These are phyloP conservation scores for Trichoderma virens DNA, from an alignment of 495 filamentous ascomycete genomes.

Conservation along the genomic window DNA sequence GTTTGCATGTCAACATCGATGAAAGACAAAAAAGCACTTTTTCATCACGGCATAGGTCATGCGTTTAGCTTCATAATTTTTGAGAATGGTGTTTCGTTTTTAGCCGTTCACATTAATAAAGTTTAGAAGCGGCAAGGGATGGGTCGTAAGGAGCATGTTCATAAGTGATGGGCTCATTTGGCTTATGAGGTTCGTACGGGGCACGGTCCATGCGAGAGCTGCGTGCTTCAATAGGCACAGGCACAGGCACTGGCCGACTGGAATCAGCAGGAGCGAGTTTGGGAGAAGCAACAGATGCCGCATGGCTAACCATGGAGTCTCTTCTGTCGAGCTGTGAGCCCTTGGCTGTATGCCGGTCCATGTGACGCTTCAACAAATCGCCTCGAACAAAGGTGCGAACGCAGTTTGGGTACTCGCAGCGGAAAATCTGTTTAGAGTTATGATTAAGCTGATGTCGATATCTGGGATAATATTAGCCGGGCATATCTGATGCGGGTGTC, in stretches of 20 bases:
- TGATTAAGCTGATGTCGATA: constrained; percentile 94
- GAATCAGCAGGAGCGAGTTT: constrained; percentile 21
- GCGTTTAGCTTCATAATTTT: not conserved
- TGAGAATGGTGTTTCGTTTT: not conserved
- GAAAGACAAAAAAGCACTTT: not conserved
- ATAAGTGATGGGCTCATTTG: constrained; percentile 16
- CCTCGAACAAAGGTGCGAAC: constrained; percentile 87
- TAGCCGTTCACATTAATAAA: not conserved
- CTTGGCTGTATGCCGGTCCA: constrained; percentile 87
- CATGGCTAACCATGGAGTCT: constrained; percentile 61
- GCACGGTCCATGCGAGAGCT: no score
- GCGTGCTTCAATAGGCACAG: no score
- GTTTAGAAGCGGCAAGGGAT: constrained; percentile 1
- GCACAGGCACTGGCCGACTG: not conserved
- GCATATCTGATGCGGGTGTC: not conserved
- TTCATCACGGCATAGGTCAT: not conserved
- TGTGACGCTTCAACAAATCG: constrained; percentile 87
- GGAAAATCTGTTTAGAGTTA: constrained; percentile 92
- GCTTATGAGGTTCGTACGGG: constrained; percentile 11
- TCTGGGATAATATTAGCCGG: constrained; percentile 25
- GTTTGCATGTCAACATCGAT: not conserved
- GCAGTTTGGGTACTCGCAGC: constrained; percentile 90
- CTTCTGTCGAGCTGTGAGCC: constrained; percentile 91
- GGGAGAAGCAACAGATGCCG: constrained; percentile 42
- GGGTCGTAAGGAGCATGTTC: constrained; percentile 15